Evolutionary conservation across 2,329 filamentous ascomycete genomes (phyloP), one percentile per base, ranked within the genome.

Genomic region (Pleurostoma richardsiae): DNA sequence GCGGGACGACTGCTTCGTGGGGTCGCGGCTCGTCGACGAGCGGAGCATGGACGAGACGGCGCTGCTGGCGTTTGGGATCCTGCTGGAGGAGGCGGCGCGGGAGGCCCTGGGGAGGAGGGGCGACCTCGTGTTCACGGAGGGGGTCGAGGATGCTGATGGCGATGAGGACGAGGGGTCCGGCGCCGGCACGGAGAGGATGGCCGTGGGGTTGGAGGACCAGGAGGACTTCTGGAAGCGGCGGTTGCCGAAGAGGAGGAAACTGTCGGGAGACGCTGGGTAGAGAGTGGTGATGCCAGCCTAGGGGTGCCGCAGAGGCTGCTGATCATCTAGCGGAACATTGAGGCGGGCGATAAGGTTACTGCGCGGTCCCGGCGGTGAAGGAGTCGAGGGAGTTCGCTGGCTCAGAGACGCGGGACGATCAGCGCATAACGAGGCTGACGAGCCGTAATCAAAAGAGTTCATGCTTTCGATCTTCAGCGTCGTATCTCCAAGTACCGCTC

Each of bases 11-110:
- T 51, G 50, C 41, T 44, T 52, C 29, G 50, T 55, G n/a, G 54
- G 51, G 30, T 47, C 52, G 6, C 54, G 59, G 30, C 62, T 61
- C 44, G 56, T 76, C 36, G 72, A 79, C 49, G 74, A 79, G 59
- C 63, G 74, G 52, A 87, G 81, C 62, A 80, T 92, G 78, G 86
- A 92, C 59, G 88, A 89, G 68, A 89, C 86, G 10, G 87, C 87
- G 4, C 71, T 92, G 48, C 68, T 92, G 45, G 86, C 87, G 1
- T 73, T 92, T 57, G 86, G 87, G 1, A 81, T 92, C 42, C 64
- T 92, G 47, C 68, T 91, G 39, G 87, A 92, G 65, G 88, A 92
- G 64, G 77, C 80, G 3, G 74, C 78, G 11, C 71, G 74, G 39
- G 78, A 83, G 41, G 62, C 73, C 5, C 66, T 91, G 26, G 86